Evolutionary conservation across 1,139 yeast genomes (phyloP), one percentile per base, ranked within the genome.

Genomic region (Saccharomyces hybrid): DNA sequence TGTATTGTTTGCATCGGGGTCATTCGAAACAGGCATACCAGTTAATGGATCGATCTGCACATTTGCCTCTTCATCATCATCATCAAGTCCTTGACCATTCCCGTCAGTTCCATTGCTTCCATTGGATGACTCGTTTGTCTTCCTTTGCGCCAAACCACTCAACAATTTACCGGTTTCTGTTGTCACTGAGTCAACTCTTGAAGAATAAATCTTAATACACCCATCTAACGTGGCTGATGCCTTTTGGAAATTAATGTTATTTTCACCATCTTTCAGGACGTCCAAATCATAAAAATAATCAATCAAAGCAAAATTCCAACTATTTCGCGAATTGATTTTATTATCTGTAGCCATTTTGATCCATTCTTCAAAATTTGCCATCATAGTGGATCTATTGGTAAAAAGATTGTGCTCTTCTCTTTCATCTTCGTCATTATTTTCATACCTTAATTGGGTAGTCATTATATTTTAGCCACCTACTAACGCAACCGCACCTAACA

Each of bases 181-280:
- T 1, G 93, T 96, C 0, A 89, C 96, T 0, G 96, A 86, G 63
- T 91, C 98, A 16, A 93, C 91, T 64, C 99, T 79, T 34, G 90
- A 84, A 7, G 90, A 81, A 63, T 88, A 88, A 51, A 88, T 86
- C 70, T 87, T 87, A 47, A 87, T 88, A 73, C 96, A 88, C 0
- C 96, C 96, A 64, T 88, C 95, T 47, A 88, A 71, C 0, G 95
- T 86, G 1, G 89, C 86, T 0, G 89, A 81, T 0, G 95, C 95
- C 60, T 79, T 80, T 63, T 84, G 93, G 65, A 87, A 62, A 49
- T 64, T 65, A 47, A 69, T 69, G 51, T 68, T 68, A 54, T 69
- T 68, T 49, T 68, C 70, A 4, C 68, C 57, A 54, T 69, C 72
- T 54, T 65, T 63, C 46, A 70, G 56, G 7, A 70, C 70, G 54